Evolutionary conservation across 257 asterid genomes (phyloP).

Genomic region (Plantago major): DNA sequence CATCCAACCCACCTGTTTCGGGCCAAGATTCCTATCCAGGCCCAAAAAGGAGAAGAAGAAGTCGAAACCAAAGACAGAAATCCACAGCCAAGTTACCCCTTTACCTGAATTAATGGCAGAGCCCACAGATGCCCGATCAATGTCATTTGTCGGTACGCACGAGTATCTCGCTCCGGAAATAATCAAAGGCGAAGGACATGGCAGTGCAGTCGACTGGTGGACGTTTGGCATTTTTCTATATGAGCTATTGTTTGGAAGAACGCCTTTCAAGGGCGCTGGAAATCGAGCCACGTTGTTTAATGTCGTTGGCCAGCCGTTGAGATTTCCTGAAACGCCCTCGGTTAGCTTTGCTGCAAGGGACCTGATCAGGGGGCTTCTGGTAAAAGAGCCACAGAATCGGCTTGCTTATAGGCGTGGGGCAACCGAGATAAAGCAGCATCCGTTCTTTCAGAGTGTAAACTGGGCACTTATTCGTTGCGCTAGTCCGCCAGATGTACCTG

Average conservation of each 20-base stretch:
- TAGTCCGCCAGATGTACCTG: constrained; percentile 52
- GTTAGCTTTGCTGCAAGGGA: constrained; percentile 59
- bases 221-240: constrained; percentile 47
- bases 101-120: constrained; percentile 60
- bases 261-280: constrained; percentile 54
- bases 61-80: constrained; percentile 28
- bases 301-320: constrained; percentile 53
- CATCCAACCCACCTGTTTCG: constrained; percentile 54
- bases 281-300: constrained; percentile 51
- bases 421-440: constrained; percentile 59
- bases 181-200: constrained; percentile 59
- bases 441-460: constrained; percentile 56
- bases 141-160: constrained; percentile 61
- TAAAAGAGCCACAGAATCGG: constrained; percentile 61
- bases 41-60: constrained; percentile 45
- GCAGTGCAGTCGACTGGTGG: constrained; percentile 70
- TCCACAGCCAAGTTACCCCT: constrained; percentile 32
- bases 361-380: constrained; percentile 51
- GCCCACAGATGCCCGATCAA: constrained; percentile 53
- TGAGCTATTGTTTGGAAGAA: constrained; percentile 51
- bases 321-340: constrained; percentile 45
- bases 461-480: constrained; percentile 61
- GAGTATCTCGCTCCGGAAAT: constrained; percentile 57
- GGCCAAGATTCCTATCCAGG: constrained; percentile 40
- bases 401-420: constrained; percentile 60